A percentile compares a stretch with the other conserved stretches of the same genome.
phyloP scores from a whole-genome alignment of 257 asterid genomes.

The Penstemon davidsonii region DNA sequence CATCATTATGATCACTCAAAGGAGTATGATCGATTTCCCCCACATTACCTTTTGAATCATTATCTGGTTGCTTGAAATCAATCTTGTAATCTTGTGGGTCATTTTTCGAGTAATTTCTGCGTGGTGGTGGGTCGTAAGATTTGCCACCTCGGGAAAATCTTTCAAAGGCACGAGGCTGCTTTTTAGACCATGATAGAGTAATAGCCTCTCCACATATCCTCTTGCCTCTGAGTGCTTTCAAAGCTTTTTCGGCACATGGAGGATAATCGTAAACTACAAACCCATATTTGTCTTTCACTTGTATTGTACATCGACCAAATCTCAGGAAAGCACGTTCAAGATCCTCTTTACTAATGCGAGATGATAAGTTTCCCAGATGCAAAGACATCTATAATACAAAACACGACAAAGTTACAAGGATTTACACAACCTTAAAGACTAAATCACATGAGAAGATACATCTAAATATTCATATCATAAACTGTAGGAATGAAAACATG shows the following conservation, averaged over 20 bases:
- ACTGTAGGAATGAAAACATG: too few relatives aligned
- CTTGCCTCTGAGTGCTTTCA: conserved; percentile 51
- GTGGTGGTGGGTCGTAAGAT: conserved; percentile 30
- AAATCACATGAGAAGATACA: neutral
- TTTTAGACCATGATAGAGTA: conserved; percentile 61
- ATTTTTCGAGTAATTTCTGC: conserved; percentile 32
- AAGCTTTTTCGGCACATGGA: conserved; percentile 60
- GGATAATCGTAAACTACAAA: conserved; percentile 61
- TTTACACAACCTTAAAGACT: neutral
- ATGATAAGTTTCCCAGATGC: conserved; percentile 62
- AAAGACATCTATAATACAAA: conserved; percentile 52
- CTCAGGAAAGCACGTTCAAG: conserved; percentile 54
- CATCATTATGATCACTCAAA: conserved; percentile 25
- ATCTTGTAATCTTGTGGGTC: conserved; percentile 27
- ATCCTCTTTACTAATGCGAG: conserved; percentile 44
- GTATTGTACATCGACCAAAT: conserved; percentile 57
- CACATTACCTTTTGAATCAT: conserved; percentile 23
- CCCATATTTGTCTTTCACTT: conserved; percentile 54
- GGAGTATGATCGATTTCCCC: conserved; percentile 23
- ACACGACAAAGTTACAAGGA: conserved; percentile 7
- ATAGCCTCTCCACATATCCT: conserved; percentile 61
- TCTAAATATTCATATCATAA: neutral
- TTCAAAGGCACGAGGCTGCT: conserved; percentile 46
- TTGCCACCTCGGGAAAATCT: conserved; percentile 39
- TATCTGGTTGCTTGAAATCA: conserved; percentile 23